Percentiles rank a stretch among this genome's conserved stretches.
Conservation (phyloP, 805 yeast species). For the Debaryomyces tyrocola region DNA sequence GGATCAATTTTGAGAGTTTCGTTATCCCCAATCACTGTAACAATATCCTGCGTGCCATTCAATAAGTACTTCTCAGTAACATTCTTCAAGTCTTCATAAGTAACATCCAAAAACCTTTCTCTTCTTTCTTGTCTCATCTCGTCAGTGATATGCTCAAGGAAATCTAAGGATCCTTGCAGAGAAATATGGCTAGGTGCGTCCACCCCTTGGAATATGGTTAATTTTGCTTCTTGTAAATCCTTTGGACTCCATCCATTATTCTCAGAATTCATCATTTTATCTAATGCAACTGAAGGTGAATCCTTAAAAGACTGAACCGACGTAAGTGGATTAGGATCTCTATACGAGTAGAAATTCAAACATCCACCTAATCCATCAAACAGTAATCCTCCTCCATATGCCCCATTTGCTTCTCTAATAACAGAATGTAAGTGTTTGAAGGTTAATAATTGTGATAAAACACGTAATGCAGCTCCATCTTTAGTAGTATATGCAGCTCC, state of each 20-base stretch:
- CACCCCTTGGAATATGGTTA: conserved; percentile 84
- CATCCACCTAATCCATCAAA: conserved; percentile 81
- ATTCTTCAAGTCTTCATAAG: conserved; percentile 56
- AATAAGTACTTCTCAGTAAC: conserved; percentile 69
- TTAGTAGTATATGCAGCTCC: conserved; percentile 67
- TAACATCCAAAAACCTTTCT: conserved; percentile 66
- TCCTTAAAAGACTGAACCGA: conserved; percentile 61
- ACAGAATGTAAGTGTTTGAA: conserved; percentile 85
- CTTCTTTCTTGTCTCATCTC: conserved; percentile 81
- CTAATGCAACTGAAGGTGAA: conserved; percentile 47
- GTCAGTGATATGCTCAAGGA: conserved; percentile 70
- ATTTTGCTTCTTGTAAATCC: conserved; percentile 85
- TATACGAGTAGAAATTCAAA: conserved; percentile 81
- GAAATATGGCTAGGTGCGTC: conserved; percentile 88
- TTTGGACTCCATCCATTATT: conserved; percentile 51
- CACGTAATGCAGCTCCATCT: conserved; percentile 85
- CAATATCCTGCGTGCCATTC: conserved; percentile 18
- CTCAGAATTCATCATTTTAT: conserved; percentile 17
- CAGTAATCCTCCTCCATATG: conserved; percentile 93
- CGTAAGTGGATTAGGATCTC: conserved; percentile 85
- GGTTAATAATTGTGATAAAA: conserved; percentile 75
- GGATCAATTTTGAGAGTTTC: conserved; percentile 1
- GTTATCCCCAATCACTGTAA: conserved; percentile 50
- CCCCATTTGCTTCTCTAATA: conserved; percentile 94
- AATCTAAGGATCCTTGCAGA: conserved; percentile 68